Conservation (phyloP, 129 eudicot species). For the Arctium lappa region DNA sequence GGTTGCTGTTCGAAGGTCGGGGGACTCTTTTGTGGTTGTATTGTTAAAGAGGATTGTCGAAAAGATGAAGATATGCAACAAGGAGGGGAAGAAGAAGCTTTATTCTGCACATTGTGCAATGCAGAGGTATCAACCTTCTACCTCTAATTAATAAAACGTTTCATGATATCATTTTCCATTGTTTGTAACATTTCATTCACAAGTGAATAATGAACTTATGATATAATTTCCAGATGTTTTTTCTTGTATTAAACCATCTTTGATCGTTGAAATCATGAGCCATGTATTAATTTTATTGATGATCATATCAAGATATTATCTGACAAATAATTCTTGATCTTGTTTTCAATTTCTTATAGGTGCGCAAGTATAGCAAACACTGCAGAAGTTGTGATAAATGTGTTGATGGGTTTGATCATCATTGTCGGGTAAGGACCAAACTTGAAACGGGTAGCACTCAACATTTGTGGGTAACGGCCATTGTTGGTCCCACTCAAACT, state of each 20-base stretch:
- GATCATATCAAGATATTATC: not conserved
- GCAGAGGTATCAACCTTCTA: constrained; percentile 58
- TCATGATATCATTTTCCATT: not conserved
- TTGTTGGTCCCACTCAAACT: too few species aligned
- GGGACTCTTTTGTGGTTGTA: constrained; percentile 65
- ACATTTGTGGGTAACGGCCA: too few species aligned
- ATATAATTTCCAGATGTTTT: not conserved
- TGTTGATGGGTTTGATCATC: constrained; percentile 97
- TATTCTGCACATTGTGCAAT: constrained; percentile 94
- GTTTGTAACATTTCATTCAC: not conserved
- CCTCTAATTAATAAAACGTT: not conserved
- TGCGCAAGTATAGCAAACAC: constrained; percentile 93
- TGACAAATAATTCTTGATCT: not conserved
- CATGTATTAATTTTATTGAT: not conserved
- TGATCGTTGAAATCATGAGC: not conserved
- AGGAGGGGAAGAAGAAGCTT: constrained; percentile 73
- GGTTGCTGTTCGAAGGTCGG: constrained; percentile 57
- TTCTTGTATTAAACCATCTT: not conserved
- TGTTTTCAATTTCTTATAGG: constrained; percentile 45
- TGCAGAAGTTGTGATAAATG: constrained; percentile 99
- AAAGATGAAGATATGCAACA: constrained; percentile 61
- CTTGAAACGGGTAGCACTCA: not conserved
- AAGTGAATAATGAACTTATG: not conserved
- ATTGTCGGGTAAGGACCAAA: constrained; percentile 70
- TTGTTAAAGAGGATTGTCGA: constrained; percentile 86